These are phyloP conservation scores for Alternaria sp. DNA, from an alignment of 2,329 filamentous ascomycete species.

Conservation along the genomic window DNA sequence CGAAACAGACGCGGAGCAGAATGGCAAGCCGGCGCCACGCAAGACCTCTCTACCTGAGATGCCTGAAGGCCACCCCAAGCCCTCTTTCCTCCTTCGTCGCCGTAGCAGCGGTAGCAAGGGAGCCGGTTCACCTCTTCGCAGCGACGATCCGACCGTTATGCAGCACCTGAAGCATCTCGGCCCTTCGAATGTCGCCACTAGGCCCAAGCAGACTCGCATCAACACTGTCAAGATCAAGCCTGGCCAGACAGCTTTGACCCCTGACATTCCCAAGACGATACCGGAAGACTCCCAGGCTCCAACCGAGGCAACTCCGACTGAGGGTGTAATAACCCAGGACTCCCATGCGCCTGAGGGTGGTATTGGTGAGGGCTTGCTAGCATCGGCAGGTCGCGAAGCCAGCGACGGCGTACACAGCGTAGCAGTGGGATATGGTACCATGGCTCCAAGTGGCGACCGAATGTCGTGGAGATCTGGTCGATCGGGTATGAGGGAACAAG, in stretches of 20 bases:
- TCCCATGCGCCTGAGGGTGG: conserved; percentile 57
- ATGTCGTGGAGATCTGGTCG: conserved; percentile 38
- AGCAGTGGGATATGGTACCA: conserved; percentile 54
- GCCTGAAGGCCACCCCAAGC: conserved; percentile 36
- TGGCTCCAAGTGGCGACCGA: conserved; percentile 37
- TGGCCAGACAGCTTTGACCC: conserved; percentile 65
- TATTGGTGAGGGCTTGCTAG: conserved; percentile 61
- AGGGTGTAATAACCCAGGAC: conserved; percentile 18
- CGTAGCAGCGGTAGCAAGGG: conserved; percentile 52
- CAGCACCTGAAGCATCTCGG: conserved; percentile 69
- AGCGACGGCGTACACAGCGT: conserved; percentile 71
- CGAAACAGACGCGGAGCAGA: conserved; percentile 26
- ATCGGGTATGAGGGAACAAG: conserved; percentile 17
- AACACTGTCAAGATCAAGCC: conserved; percentile 71
- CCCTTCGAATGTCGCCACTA: conserved; percentile 67
- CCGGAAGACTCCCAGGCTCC: conserved; percentile 48
- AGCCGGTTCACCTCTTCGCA: conserved; percentile 52
- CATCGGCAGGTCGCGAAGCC: conserved; percentile 62
- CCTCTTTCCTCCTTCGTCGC: conserved; percentile 54
- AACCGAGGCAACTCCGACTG: conserved; percentile 19
- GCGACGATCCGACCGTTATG: conserved; percentile 61
- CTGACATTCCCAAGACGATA: conserved; percentile 55
- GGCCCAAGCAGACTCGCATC: conserved; percentile 67
- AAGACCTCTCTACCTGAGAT: conserved; percentile 44
- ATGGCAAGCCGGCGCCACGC: conserved; percentile 18